A percentile compares a stretch with the other conserved stretches of the same genome.
phyloP scores from a whole-genome alignment of 805 yeast species.

The Candida boidinii region DNA sequence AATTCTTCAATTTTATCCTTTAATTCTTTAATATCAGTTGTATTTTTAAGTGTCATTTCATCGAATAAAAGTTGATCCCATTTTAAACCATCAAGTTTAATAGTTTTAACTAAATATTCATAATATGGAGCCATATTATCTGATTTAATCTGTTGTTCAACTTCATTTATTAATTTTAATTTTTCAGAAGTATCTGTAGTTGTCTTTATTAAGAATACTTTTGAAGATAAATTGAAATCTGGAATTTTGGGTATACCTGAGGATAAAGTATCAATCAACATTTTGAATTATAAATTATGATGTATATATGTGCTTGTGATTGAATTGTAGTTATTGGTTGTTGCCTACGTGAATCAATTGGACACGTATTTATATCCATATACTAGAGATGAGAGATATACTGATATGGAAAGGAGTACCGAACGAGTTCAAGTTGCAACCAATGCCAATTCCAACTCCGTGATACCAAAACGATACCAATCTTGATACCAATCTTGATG shows the following conservation, averaged over 20 bases:
- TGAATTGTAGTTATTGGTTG: no score
- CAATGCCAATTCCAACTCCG: no score
- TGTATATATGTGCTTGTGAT: no score
- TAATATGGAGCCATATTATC: slow-evolving; percentile 80
- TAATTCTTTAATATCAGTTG: slow-evolving; percentile 42
- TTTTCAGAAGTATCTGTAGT: slow-evolving; percentile 8
- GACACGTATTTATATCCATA: no score
- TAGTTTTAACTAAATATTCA: slow-evolving; percentile 48
- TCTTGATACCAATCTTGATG: no score
- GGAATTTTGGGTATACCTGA: slow-evolving; percentile 60
- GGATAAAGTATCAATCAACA: slow-evolving; percentile 29
- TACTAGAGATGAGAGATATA: no score
- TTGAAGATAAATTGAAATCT: slow-evolving; percentile 65
- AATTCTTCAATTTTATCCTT: slow-evolving; percentile 45
- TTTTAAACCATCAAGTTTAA: slow-evolving; percentile 28
- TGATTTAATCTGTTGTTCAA: slow-evolving; percentile 45
- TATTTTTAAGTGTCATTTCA: slow-evolving; percentile 43
- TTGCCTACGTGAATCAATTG: no score
- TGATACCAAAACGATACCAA: no score
- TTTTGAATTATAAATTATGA: no score
- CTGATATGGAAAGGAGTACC: no score
- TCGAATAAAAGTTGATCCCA: slow-evolving; percentile 58
- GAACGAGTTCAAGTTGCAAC: no score
- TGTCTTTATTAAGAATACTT: slow-evolving; percentile 21
- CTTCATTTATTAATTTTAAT: slow-evolving; percentile 32